Evolutionary conservation across 331 rosid genomes (phyloP).

Genomic region (Cydonia oblonga): DNA sequence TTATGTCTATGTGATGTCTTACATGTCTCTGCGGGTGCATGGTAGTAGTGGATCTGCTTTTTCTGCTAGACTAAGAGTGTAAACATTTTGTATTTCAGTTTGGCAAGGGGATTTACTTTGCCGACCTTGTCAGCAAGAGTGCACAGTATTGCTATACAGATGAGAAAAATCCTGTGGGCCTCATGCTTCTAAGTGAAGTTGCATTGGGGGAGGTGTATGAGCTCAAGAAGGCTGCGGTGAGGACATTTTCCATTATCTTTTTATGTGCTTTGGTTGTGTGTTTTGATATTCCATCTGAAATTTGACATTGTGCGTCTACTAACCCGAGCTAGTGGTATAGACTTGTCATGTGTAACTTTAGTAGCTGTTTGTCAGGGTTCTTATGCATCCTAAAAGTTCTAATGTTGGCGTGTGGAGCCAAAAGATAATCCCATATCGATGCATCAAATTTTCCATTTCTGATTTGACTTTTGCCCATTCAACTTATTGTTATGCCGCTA

Average conservation of each 20-base stretch:
- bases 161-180: constrained; percentile 74
- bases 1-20: not conserved
- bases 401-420: not conserved
- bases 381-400: not conserved
- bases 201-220: constrained; percentile 82
- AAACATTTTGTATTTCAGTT: constrained; percentile 46
- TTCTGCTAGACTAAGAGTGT: not conserved
- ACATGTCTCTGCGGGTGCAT: not conserved
- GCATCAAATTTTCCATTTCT: not conserved
- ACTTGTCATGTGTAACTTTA: not conserved
- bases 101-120: constrained; percentile 96
- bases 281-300: not conserved
- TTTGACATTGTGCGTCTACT: not conserved
- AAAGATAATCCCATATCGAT: not conserved
- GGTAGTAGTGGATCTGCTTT: not conserved
- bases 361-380: not conserved
- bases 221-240: constrained; percentile 76
- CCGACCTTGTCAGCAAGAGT: constrained; percentile 92
- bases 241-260: constrained; percentile 5
- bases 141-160: constrained; percentile 97
- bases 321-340: not conserved
- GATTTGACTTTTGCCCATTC: not conserved
- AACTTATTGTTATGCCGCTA: not conserved
- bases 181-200: constrained; percentile 84
- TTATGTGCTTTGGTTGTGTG: not conserved